Base-by-base conservation (phyloP, 352 stramenopile species). In the Phytophthora capsici region DNA sequence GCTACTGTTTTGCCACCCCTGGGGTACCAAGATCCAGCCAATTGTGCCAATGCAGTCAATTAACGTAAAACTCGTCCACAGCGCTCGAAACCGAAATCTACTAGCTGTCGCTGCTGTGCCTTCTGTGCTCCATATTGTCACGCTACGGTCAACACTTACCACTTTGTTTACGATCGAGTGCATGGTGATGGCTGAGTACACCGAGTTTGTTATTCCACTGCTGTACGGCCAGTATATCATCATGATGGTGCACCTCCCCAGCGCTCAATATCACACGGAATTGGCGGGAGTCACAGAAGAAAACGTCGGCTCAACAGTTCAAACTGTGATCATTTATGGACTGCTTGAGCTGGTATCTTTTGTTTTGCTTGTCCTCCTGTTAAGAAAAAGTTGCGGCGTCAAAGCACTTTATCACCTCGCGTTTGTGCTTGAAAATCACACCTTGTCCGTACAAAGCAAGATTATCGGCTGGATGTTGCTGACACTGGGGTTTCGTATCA, bases 401-500 rank as follows among this genome's bases (percentile, higher is more conserved):
- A 58, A 66, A 46, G 43, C 56, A 9, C 34, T 79, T 0, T 66
- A 82, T 23, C 60, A 75, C 25, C 40, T 80, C 13, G 70, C 74
- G 0, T 82, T 82, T 48, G 74, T 82, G 7, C 46, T 82, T 4
- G 74, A 82, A 34, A 73, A 44, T 8, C 70, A 75, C 41, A 46
- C 43, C 30, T 26, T 65, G 9, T 43, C 60, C 5, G 69, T 82
- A 23, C 71, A 75, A 32, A 62, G 60, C 22, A 72, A 74, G 53
- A 63, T 78, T 5, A 62, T 82, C 12, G 52, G 63, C 4, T 82
- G 73, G 69, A 69, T 72, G 32, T 26, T 75, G 14, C 62, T 74
- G 4, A 64, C 60, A 3, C 57, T 71, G 1, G 54, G 61, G 0
- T 71, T 71, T 22, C 57, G 62, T 14, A 43, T 77, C 47, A 40